phyloP scores from a whole-genome alignment of 768 basidiomycete genomes.

The Tricholoma hemisulphureum region DNA sequence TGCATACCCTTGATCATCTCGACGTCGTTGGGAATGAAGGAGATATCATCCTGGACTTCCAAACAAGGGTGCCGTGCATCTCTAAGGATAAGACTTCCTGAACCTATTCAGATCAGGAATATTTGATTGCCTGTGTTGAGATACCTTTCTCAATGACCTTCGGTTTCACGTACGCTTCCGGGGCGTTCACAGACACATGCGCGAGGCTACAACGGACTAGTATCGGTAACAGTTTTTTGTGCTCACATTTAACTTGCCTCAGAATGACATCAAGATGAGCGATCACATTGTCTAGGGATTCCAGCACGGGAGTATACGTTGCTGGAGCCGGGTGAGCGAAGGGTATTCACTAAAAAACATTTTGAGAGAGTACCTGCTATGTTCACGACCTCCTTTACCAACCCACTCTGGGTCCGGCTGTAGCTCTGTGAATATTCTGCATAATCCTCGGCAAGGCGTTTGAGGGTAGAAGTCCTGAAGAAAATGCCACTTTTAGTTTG shows the following conservation, averaged over 20 bases:
- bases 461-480: slow-evolving; percentile 81
- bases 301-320: slow-evolving; percentile 88
- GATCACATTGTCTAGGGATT: slow-evolving; percentile 76
- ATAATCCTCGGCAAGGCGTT: slow-evolving; percentile 69
- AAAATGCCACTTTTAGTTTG: slow-evolving; percentile 84
- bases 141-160: slow-evolving; percentile 72
- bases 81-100: slow-evolving; percentile 74
- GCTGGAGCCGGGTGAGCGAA: slow-evolving; percentile 44
- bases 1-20: slow-evolving; percentile 83
- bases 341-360: background rate
- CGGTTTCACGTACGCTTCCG: slow-evolving; percentile 87
- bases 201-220: slow-evolving; percentile 64
- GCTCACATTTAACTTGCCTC: slow-evolving; percentile 49
- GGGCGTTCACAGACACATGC: slow-evolving; percentile 84
- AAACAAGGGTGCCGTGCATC: slow-evolving; percentile 95
- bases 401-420: slow-evolving; percentile 66
- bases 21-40: slow-evolving; percentile 94
- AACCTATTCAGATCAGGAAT: slow-evolving; percentile 43
- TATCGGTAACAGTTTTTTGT: background rate
- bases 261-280: slow-evolving; percentile 91
- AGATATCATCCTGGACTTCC: slow-evolving; percentile 93
- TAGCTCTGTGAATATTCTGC: slow-evolving; percentile 68
- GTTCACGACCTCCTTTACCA: slow-evolving; percentile 90
- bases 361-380: slow-evolving; percentile 75
- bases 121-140: slow-evolving; percentile 1